phyloP scores from a whole-genome alignment of 1,284 basidiomycete genomes.

The Rhodofomes roseus region DNA sequence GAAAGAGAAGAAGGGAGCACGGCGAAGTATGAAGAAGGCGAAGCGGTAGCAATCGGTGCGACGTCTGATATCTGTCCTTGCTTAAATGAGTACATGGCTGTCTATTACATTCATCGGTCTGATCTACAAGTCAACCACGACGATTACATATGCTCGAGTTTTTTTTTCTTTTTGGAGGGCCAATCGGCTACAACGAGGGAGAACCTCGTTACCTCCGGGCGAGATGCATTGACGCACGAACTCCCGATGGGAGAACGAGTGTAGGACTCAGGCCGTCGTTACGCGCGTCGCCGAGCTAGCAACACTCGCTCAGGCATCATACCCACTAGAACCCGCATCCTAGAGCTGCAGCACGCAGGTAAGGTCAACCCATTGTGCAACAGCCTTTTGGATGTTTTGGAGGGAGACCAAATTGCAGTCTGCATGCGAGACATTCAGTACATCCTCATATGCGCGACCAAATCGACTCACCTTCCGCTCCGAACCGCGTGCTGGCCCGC shows the following conservation, averaged over 20 bases:
- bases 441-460: neutral
- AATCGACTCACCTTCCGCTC: neutral
- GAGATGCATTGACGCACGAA: neutral
- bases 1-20: constrained; percentile 48
- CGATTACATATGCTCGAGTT: neutral
- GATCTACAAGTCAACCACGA: neutral
- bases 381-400: neutral
- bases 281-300: neutral
- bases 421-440: neutral
- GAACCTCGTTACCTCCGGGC: neutral
- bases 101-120: neutral
- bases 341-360: neutral
- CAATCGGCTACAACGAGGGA: neutral
- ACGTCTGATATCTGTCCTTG: neutral
- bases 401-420: neutral
- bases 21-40: constrained; percentile 53
- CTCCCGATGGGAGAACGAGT: neutral
- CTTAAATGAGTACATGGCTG: constrained; percentile 9
- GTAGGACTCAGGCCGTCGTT: neutral
- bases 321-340: neutral
- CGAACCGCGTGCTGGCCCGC: neutral
- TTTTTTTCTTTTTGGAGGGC: constrained; percentile 1
- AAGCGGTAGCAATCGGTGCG: constrained; percentile 38
- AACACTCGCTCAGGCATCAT: neutral
- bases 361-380: neutral